Conservation (phyloP, 106 monocot species). For the Apostasia shenzhenica region DNA sequence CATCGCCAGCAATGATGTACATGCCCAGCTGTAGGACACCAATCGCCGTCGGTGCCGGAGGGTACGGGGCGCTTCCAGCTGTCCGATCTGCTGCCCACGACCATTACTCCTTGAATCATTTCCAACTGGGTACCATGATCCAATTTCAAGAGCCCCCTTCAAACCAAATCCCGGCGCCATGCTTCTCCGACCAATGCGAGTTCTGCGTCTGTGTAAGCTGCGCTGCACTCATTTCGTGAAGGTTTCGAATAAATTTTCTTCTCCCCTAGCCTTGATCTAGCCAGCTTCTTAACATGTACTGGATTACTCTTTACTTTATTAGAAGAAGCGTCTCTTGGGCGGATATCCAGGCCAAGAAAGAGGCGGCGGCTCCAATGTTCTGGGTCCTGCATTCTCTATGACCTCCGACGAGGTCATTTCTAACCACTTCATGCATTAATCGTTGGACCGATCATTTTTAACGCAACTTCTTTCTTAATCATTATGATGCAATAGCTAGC, state of each 20-base stretch:
- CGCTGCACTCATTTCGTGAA: neutral
- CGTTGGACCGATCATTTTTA: neutral
- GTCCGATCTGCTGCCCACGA: conserved; percentile 5
- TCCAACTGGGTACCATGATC: neutral
- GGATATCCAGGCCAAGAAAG: neutral
- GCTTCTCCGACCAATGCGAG: conserved; percentile 41
- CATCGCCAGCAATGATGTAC: neutral
- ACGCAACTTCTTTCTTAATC: neutral
- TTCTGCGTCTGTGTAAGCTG: conserved; percentile 36
- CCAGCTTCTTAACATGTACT: neutral
- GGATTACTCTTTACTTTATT: neutral
- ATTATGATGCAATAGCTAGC: neutral
- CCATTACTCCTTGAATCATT: conserved; percentile 10
- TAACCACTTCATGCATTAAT: neutral
- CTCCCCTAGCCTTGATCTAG: neutral
- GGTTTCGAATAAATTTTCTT: neutral
- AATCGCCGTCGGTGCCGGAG: neutral
- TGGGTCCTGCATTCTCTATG: conserved; percentile 17
- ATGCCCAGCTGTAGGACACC: conserved; percentile 1
- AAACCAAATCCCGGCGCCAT: conserved; percentile 40
- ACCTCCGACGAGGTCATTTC: conserved; percentile 13
- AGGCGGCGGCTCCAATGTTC: conserved; percentile 15
- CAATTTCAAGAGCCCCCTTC: conserved; percentile 46
- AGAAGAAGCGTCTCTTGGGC: conserved; percentile 39
- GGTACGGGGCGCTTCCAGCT: neutral